Base-by-base conservation (phyloP, 805 yeast species). In the Teunomyces barrocoloradensis region DNA sequence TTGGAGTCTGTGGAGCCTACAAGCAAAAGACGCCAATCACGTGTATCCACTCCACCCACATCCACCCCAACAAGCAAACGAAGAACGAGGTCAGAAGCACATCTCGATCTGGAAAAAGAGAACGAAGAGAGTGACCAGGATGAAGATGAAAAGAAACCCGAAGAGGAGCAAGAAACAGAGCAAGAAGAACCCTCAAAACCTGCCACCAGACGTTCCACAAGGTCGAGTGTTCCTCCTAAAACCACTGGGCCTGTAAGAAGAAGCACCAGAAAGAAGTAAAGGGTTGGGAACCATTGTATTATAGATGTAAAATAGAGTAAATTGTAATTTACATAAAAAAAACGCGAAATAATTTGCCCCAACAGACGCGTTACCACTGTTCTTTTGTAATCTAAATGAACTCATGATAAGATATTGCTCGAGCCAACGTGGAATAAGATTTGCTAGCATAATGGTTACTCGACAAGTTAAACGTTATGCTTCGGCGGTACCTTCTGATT, bases 31-130 rank as follows among this genome's bases (percentile, higher is more conserved):
- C 53, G 48, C 35, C 45, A 38, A 41, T 46, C 48, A 41, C 44
- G 47, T 35, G 50, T 47, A 12, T 40, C 40, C n/a, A 44, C 53
- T 10, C 48, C 53, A 5, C 53, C 56, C 5, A 27, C 43, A 5
- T 7, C 35, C 20, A 28, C 44, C 6, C 42, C 41, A 17, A 29
- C 33, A 29, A 39, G 37, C 15, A 53, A 48, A 33, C 45, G 61
- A 27, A 44, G 58, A 42, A 58, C 63, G 3, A 44, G 60, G n/a
- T 53, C 57, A 6, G 63, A 53, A 20, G 43, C 45, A 7, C 40
- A 43, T 1, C 52, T 45, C 20, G 61, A 52, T 20, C 51, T 20
- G 48, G 37, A 37, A 13, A 36, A 37, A 28, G 46, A 42, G n/a
- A 48, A 50, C 10, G 42, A 38, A 23, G 46, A 42, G 5, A 43